Base-by-base conservation (phyloP, 768 basidiomycete species). In the Phaeotremella skinneri region DNA sequence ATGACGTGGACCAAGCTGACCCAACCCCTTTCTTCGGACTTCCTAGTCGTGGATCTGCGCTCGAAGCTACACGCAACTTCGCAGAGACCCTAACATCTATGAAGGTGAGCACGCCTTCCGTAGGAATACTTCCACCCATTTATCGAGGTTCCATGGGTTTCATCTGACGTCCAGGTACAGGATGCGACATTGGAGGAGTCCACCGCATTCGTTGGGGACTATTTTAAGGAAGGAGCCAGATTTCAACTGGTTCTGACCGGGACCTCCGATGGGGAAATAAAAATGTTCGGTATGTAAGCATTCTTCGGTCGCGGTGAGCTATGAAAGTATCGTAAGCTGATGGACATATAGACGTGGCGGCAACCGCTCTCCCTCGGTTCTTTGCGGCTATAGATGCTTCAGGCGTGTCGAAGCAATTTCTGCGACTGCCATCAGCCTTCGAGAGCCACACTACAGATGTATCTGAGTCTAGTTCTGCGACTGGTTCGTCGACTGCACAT, bases 121-220 rank as follows among this genome's bases (percentile, higher is more conserved):
- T 5, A 30, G 14, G 11, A n/a, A 20, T 17, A 14, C 25, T 37
- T 37, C 17, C 9, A 7, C 34, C 17, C 17, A 7, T 7, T 37
- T 37, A 17, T 37, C 34, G 34, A 7, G 23, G 4, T 17, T 21
- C 21, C 25, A 29, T 31, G 55, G 16, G 13, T 5, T 4, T 25
- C 23, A 16, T 25, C 49, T 58, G n/a, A 58, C 49, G 6, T 4
- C 25, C 14, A 25, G 34, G 6, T 14, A 14, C 41, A 61, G 59
- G 48, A 47, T 5, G 59, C 34, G 1, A 61, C 59, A 3, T 45
- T 56, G 41, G 43, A 56, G n/a, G 60, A 62, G 26, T 62, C 49
- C 49, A 23, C 16, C 11, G 29, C 21, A 2, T 53, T 62, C 27
- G 42, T 56, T 7, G 30, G 57, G 17, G 41, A 52, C 9, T 45